Percentiles rank a stretch among this genome's conserved stretches.
These are phyloP conservation scores for Lepidium africanum DNA, from an alignment of 345 rosid genomes.

Conservation along the genomic window DNA sequence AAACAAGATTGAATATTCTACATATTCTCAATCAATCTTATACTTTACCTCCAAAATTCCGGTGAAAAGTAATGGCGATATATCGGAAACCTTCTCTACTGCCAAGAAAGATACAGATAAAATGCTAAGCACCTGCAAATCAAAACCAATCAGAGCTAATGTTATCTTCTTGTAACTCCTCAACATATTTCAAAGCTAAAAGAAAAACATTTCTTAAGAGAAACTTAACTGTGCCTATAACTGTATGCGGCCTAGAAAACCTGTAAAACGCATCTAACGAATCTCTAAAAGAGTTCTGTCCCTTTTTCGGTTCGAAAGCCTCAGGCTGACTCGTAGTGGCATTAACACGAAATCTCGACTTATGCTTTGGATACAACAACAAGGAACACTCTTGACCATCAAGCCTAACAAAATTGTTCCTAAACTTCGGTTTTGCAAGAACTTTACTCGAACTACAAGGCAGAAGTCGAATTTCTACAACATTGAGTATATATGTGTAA, in stretches of 20 bases:
- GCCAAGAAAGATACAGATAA: constrained; percentile 91
- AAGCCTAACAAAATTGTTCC: constrained; percentile 25
- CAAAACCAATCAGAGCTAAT: not conserved
- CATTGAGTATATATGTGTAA: not conserved
- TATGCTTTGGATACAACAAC: constrained; percentile 10
- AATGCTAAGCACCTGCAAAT: constrained; percentile 70
- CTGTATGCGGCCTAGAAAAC: constrained; percentile 90
- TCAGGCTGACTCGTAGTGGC: constrained; percentile 58
- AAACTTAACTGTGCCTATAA: constrained; percentile 92
- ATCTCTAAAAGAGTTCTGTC: constrained; percentile 31
- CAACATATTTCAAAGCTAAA: not conserved
- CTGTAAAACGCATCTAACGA: constrained; percentile 72
- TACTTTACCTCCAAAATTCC: constrained; percentile 69
- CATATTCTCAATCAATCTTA: not conserved
- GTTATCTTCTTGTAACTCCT: not conserved
- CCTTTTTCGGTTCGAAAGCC: constrained; percentile 34
- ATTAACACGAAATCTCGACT: constrained; percentile 33
- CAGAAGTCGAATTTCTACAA: constrained; percentile 29
- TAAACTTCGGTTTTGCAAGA: constrained; percentile 21
- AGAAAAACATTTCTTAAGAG: not conserved
- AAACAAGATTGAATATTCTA: not conserved
- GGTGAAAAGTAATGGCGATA: constrained; percentile 58
- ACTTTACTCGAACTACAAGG: constrained; percentile 31
- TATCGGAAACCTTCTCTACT: constrained; percentile 65
- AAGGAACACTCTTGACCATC: constrained; percentile 14